Evolutionary conservation across 306 rosid genomes (phyloP), one percentile per base, ranked within the genome.

Genomic region (Betula pendula): DNA sequence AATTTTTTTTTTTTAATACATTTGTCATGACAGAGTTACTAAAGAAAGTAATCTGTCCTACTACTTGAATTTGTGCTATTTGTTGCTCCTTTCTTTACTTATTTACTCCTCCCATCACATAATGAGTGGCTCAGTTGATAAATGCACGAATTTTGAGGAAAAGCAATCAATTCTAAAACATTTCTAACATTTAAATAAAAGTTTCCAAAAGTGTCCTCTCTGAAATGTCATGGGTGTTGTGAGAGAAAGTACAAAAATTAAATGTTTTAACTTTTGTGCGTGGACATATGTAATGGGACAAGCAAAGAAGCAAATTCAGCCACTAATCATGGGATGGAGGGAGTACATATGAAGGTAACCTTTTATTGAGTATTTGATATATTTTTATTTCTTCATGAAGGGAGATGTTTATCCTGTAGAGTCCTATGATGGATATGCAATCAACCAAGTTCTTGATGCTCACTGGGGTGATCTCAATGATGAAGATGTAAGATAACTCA

Each of bases 401-500:
- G 97, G 97, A 76, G 97, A 92, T 80, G 97, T 92, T 82, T 92
- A 92, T 89, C 97, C 97, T 48, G 90, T 83, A 85, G 97, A 92
- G 83, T 79, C 91, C 12, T 84, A 83, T 42, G 91, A 83, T 75
- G 75, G 81, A 72, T 79, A 81, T 79, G n/a, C 85, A n/a, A 50
- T 85, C 87, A 87, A 80, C 50, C 96, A 89, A 87, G 89, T 92
- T 77, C 96, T 90, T 80, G 96, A 90, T 44, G 97, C 96, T 77
- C 93, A 92, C 79, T 92, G 97, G 97, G 97, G 97, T 70, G 93
- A 83, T 58, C 91, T 92, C 69, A 70, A 80, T 75, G 91, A 92
- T 13, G 96, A 92, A 62, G 96, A 92, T 83, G 96, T 92, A 87
- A 88, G 94, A 72, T 75, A 79, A 76, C 43, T 76, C 52, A 71